Evolutionary conservation across 2,329 filamentous ascomycete species (phyloP).

Genomic region (Colletotrichum australisinense): DNA sequence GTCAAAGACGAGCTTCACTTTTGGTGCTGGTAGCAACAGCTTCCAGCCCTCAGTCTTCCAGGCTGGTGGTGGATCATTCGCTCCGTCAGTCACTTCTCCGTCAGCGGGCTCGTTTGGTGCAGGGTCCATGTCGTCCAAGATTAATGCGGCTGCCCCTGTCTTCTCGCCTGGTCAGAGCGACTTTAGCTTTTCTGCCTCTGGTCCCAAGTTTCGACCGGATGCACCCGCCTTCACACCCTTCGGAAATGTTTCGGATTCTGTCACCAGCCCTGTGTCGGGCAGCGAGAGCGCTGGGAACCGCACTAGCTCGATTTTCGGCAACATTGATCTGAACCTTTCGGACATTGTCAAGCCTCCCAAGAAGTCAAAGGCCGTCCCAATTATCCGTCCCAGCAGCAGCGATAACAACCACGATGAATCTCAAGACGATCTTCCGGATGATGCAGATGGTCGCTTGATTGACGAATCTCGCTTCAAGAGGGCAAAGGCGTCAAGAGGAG

Average conservation of each 20-base stretch:
- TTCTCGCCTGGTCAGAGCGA: constrained; percentile 76
- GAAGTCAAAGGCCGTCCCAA: constrained; percentile 86
- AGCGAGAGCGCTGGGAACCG: constrained; percentile 55
- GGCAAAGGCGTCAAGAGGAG: constrained; percentile 71
- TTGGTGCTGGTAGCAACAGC: constrained; percentile 53
- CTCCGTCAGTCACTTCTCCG: constrained; percentile 46
- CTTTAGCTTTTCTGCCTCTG: constrained; percentile 76
- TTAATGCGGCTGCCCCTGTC: constrained; percentile 76
- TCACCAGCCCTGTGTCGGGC: constrained; percentile 59
- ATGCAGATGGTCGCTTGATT: constrained; percentile 68
- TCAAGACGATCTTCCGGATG: constrained; percentile 52
- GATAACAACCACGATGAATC: constrained; percentile 44
- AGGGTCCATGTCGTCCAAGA: constrained; percentile 58
- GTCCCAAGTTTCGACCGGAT: constrained; percentile 78
- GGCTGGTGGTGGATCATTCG: constrained; percentile 44
- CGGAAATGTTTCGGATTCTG: constrained; percentile 57
- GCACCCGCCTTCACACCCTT: constrained; percentile 81
- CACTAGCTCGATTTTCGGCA: constrained; percentile 73
- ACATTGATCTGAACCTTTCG: constrained; percentile 71
- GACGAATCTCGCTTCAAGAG: constrained; percentile 82
- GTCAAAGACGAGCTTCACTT: constrained; percentile 65
- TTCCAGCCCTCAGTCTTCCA: constrained; percentile 64
- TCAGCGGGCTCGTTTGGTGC: constrained; percentile 53
- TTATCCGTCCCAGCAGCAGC: constrained; percentile 73
- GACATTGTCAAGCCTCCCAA: constrained; percentile 75